phyloP scores from a whole-genome alignment of 352 stramenopile genomes.

The Globisporangium ultimum region DNA sequence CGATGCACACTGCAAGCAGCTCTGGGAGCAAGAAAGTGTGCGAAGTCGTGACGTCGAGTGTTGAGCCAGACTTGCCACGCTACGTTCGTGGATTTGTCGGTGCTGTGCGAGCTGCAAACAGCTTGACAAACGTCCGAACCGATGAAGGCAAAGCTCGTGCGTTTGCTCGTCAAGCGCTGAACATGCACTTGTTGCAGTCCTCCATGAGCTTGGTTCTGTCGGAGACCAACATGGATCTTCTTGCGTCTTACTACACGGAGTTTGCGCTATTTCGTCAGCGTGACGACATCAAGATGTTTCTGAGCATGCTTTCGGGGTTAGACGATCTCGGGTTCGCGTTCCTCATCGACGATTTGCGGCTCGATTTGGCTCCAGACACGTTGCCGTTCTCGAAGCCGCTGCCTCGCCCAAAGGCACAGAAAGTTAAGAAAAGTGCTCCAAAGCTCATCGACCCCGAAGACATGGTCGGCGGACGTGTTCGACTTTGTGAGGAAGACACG shows the following conservation, averaged over 20 bases:
- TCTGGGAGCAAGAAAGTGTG: constrained; percentile 34
- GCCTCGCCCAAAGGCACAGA: constrained; percentile 41
- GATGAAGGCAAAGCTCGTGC: constrained; percentile 78
- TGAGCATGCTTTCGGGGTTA: constrained; percentile 57
- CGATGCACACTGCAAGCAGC: constrained; percentile 44
- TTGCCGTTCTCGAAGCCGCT: constrained; percentile 73
- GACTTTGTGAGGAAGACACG: constrained; percentile 60
- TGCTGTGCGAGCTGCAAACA: constrained; percentile 48
- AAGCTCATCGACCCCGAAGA: constrained; percentile 83
- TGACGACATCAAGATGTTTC: constrained; percentile 76
- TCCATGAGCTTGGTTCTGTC: constrained; percentile 68
- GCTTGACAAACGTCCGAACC: constrained; percentile 59
- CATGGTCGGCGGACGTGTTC: constrained; percentile 73
- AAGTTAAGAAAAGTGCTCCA: constrained; percentile 48
- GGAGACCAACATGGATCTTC: constrained; percentile 71
- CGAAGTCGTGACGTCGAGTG: constrained; percentile 67
- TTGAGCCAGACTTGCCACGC: constrained; percentile 67
- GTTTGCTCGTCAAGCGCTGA: constrained; percentile 78
- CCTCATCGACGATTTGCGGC: constrained; percentile 66
- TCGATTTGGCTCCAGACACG: constrained; percentile 59
- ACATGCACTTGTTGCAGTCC: constrained; percentile 72
- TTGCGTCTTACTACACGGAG: constrained; percentile 80
- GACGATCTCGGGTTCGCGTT: constrained; percentile 79
- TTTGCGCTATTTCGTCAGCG: constrained; percentile 74
- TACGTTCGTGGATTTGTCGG: constrained; percentile 66